A percentile compares a stretch with the other conserved stretches of the same genome.
Conservation (phyloP, 192 early-diverging fungal species). For the Coemansia guatemalensis region DNA sequence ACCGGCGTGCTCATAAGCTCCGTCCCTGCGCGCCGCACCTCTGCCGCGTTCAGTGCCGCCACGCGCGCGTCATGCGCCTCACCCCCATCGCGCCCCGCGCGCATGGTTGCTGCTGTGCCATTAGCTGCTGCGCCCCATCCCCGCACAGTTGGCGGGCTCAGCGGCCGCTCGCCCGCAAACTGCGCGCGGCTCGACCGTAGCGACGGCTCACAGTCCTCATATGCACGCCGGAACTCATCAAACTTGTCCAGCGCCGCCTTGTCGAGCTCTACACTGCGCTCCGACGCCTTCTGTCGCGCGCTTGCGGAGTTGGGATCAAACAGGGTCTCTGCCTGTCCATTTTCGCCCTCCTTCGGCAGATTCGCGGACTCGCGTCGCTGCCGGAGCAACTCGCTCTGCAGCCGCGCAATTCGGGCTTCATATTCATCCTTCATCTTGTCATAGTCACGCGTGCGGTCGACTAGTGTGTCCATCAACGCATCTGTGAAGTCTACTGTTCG, state of each 20-base stretch:
- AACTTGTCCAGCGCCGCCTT: slow-evolving; percentile 39
- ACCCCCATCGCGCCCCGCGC: slow-evolving; percentile 8
- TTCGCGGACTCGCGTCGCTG: slow-evolving; percentile 16
- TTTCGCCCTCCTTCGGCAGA: not conserved
- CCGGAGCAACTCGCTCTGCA: slow-evolving; percentile 19
- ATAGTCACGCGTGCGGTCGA: slow-evolving; percentile 21
- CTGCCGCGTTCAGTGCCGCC: slow-evolving; percentile 25
- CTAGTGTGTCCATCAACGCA: slow-evolving; percentile 26
- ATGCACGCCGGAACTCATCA: slow-evolving; percentile 45
- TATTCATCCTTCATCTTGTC: slow-evolving; percentile 24
- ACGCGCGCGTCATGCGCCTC: slow-evolving; percentile 25
- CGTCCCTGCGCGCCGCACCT: slow-evolving; percentile 44
- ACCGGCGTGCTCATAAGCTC: slow-evolving; percentile 50
- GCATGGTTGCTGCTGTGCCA: slow-evolving; percentile 29
- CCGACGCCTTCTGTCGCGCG: slow-evolving; percentile 22
- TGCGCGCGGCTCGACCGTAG: slow-evolving; percentile 40
- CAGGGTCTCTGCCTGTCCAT: slow-evolving; percentile 11
- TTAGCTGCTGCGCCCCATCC: slow-evolving; percentile 16
- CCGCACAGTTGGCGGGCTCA: slow-evolving; percentile 42
- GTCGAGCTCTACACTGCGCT: slow-evolving; percentile 21
- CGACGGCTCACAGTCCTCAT: slow-evolving; percentile 49
- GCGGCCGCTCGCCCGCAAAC: slow-evolving; percentile 46
- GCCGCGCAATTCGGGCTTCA: slow-evolving; percentile 20
- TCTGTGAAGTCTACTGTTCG: slow-evolving; percentile 11
- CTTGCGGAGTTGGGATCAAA: slow-evolving; percentile 24